Conservation (phyloP, 768 basidiomycete genomes). For the Phlegmacium glaucopus region DNA sequence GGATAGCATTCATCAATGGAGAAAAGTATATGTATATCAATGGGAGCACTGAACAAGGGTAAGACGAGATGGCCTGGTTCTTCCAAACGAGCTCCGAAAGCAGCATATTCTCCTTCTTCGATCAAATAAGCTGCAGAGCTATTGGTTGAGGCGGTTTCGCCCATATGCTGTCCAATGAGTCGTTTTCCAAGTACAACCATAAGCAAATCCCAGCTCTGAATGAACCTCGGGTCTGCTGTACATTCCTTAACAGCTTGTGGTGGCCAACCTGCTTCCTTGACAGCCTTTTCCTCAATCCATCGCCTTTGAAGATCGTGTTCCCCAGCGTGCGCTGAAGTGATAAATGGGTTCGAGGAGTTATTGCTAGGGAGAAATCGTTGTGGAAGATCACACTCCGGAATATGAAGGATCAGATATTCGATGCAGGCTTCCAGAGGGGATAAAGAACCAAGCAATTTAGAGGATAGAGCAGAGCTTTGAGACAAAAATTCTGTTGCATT, state of each 20-base stretch:
- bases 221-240: slow-evolving; percentile 32
- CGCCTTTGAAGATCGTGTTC: slow-evolving; percentile 61
- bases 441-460: slow-evolving; percentile 55
- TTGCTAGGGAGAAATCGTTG: slow-evolving; percentile 57
- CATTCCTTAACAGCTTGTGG: slow-evolving; percentile 61
- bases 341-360: slow-evolving; percentile 69
- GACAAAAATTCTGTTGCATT: slow-evolving; percentile 57
- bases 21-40: slow-evolving; percentile 66
- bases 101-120: slow-evolving; percentile 45
- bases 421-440: slow-evolving; percentile 75
- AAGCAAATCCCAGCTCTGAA: slow-evolving; percentile 52
- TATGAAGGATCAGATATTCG: slow-evolving; percentile 78
- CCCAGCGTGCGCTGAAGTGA: slow-evolving; percentile 63
- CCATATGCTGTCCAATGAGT: slow-evolving; percentile 43
- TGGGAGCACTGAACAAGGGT: slow-evolving; percentile 60
- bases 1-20: slow-evolving; percentile 41
- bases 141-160: slow-evolving; percentile 12
- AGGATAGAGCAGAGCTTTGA: slow-evolving; percentile 51
- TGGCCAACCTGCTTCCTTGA: slow-evolving; percentile 86
- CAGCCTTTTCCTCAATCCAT: slow-evolving; percentile 78
- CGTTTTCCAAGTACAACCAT: slow-evolving; percentile 50
- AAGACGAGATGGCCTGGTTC: slow-evolving; percentile 50
- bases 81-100: slow-evolving; percentile 51
- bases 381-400: slow-evolving; percentile 89
- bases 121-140: slow-evolving; percentile 27